A percentile compares a stretch with the other conserved stretches of the same genome.
phyloP scores from a whole-genome alignment of 371 early-diverging fungal species.

The Dichotomocladium elegans region DNA sequence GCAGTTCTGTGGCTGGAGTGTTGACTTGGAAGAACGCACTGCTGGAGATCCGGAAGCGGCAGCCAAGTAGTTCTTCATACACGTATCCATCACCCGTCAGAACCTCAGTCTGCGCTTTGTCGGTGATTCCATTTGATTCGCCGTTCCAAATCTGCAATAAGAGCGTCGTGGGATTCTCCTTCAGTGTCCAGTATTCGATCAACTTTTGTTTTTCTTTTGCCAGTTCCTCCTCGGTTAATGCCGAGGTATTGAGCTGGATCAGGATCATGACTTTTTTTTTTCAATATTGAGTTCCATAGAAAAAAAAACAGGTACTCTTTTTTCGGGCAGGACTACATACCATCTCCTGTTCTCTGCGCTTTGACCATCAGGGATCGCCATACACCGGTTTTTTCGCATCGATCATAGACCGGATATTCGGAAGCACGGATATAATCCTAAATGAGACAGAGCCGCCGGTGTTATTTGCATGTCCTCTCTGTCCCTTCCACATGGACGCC shows the following conservation, averaged over 20 bases:
- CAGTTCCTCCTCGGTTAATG: slow-evolving; percentile 36
- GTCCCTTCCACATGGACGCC: not conserved
- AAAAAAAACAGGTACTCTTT: not conserved
- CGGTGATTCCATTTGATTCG: slow-evolving; percentile 55
- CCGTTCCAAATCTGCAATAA: slow-evolving; percentile 57
- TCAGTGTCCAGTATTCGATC: slow-evolving; percentile 25
- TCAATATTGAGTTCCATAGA: not conserved
- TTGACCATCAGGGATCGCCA: slow-evolving; percentile 68
- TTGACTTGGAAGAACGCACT: slow-evolving; percentile 84
- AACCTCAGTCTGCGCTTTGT: slow-evolving; percentile 41
- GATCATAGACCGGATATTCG: slow-evolving; percentile 55
- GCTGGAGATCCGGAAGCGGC: slow-evolving; percentile 69
- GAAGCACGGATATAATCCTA: slow-evolving; percentile 47
- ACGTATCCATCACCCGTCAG: slow-evolving; percentile 58
- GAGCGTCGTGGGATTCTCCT: slow-evolving; percentile 45
- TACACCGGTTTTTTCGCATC: slow-evolving; percentile 56
- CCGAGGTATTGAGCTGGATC: slow-evolving; percentile 54
- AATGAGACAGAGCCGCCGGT: not conserved
- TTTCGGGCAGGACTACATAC: slow-evolving; percentile 24
- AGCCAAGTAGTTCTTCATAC: slow-evolving; percentile 64
- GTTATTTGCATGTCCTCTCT: not conserved
- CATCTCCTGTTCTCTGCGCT: slow-evolving; percentile 38
- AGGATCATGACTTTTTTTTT: slow-evolving; percentile 53
- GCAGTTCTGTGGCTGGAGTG: slow-evolving; percentile 64
- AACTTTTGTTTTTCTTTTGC: slow-evolving; percentile 34